Evolutionary conservation across 345 rosid genomes (phyloP), one percentile per base, ranked within the genome.

Genomic region (Eucalyptus brandiana): DNA sequence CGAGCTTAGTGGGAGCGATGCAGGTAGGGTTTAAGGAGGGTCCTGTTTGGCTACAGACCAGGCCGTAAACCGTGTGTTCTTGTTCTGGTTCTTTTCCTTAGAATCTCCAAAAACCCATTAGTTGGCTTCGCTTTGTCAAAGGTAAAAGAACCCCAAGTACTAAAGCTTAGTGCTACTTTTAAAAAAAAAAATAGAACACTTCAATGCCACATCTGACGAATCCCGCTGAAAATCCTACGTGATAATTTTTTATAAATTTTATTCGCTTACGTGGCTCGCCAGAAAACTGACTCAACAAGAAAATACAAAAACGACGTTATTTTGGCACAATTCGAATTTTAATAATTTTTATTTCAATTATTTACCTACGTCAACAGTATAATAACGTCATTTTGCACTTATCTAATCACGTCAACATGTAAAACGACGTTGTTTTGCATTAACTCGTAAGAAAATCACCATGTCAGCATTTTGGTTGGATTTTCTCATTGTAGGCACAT

Each of bases 251-350:
- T 50, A 50, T 50, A 0, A 50, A 50, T 16, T 50, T 50, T 50
- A 0, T 8, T 16, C 8, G 0, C 0, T 50, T 50, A 50, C 3
- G 2, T 50, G 53, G 0, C 0, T 50, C 1, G 0, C 0, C 2
- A 0, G 1, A 50, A 50, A 8, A 3, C 3, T 16, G 1, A 50
- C 53, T 50, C 0, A 50, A 0, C 19, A 50, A 50, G 16, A 2
- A 50, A 6, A 50, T 50, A 50, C 19, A 50, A 50, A 50, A 50
- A 6, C 1, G 2, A 50, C 1, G 1, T 50, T 6, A 0, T 50
- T 50, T 50, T 50, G 53, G 6, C 53, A 50, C 19, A 16, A 16
- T 50, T 50, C 1, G 1, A 47, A 47, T 47, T 47, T 47, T n/a
- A n/a, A n/a, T 2, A 50, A 15, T 50, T 50, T 50, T 16, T 50